Base-by-base conservation (phyloP, 305 asterid genomes). In the Petunia hybrid region DNA sequence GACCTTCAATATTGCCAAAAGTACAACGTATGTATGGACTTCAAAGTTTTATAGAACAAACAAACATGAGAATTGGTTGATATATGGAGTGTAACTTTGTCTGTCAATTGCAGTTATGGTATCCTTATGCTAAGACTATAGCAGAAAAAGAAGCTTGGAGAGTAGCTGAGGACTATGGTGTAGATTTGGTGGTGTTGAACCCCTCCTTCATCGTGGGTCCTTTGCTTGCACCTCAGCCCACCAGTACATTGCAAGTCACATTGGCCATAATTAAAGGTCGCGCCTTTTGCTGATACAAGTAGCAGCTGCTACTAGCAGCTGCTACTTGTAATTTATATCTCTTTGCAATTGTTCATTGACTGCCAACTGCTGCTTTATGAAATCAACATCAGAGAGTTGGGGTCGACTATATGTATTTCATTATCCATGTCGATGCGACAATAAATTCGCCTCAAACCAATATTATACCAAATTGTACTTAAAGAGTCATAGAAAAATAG, bases 151-250 rank as follows among this genome's bases (percentile, higher is more conserved):
- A 92, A 80, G 99, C 99, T 1, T 92, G 99, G 98, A 86, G 85
- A 75, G 79, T 85, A 3, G 97, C 98, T 3, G 74, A 87, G 85
- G 91, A 91, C 82, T 85, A 65, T 83, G 96, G 92, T 55, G 86
- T 94, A 2, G 90, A 91, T 83, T 86, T 95, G 31, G 97, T 95
- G 59, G 98, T 94, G 84, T 97, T 95, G 85, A 95, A 91, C 55
- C 97, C 97, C 13, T 90, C 97, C n/a, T 93, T 91, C 38, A 95
- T 94, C 0, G 91, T 96, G 5, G 99, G 99, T n/a, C 97, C 98
- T 63, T 76, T 96, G 65, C 97, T 94, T 65, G 88, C 96, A 64
- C 98, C 99, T 43, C 90, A 92, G 46, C 99, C 99, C 53, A 92
- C 98, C 14, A 96, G 99, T 82, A 89, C 98, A n/a, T 77, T 93